These are phyloP conservation scores for Zygosaccharomyces lentus DNA, from an alignment of 805 yeast genomes.

Conservation along the genomic window DNA sequence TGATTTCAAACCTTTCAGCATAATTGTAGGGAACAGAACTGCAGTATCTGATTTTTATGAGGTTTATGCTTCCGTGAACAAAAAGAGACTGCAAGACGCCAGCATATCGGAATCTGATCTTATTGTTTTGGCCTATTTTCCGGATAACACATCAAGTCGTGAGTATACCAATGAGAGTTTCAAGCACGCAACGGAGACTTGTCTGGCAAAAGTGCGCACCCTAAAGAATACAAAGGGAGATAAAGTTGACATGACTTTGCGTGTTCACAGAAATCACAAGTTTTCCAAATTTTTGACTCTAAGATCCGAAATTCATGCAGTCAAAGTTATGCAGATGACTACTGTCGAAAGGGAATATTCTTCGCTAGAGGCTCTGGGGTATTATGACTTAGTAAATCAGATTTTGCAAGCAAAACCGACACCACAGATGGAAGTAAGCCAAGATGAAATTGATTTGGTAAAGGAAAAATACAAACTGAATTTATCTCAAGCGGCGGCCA, in stretches of 20 bases:
- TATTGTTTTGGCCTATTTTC: conserved; percentile 55
- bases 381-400: conserved; percentile 68
- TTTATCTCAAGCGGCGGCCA: conserved; percentile 87
- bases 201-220: conserved; percentile 77
- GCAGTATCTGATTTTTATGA: conserved; percentile 85
- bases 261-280: conserved; percentile 49
- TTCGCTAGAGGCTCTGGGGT: conserved; percentile 74
- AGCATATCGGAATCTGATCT: conserved; percentile 73
- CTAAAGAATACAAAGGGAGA: conserved; percentile 62
- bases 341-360: conserved; percentile 92
- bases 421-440: conserved; percentile 23
- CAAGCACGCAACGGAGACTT: conserved; percentile 41
- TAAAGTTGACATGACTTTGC: conserved; percentile 66
- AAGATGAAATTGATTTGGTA: conserved; percentile 40
- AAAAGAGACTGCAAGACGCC: conserved; percentile 45
- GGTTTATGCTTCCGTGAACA: conserved; percentile 68
- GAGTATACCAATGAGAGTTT: conserved; percentile 35
- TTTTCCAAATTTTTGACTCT: conserved; percentile 56
- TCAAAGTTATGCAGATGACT: conserved; percentile 79
- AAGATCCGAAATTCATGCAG: conserved; percentile 56
- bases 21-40: conserved; percentile 73
- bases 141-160: conserved; percentile 31
- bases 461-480: conserved; percentile 59
- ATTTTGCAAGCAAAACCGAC: conserved; percentile 65
- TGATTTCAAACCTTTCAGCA: conserved; percentile 52